Evolutionary conservation across 306 rosid species (phyloP), one percentile per base, ranked within the genome.

Genomic region (Crataegus laevigata): DNA sequence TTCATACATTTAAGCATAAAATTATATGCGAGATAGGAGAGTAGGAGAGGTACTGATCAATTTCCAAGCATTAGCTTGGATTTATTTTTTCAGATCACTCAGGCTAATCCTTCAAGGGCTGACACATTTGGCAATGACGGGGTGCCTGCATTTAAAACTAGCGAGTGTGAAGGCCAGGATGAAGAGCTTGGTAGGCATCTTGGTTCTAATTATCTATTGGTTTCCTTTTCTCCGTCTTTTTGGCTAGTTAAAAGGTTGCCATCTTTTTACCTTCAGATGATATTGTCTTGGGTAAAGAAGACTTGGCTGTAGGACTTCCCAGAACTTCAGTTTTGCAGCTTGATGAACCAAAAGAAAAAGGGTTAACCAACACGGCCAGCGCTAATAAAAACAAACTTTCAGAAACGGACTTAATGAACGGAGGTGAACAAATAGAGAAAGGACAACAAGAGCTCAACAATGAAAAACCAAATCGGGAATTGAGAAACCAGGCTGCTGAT

Each of bases 261-360:
- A 29, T 34, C 17, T 60, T 59, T 62, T 29, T 24, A 72, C 15
- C 28, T 13, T 68, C 84, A 84, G 94, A 77, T 75, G 94, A 81
- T 75, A 71, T 63, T 82, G 77, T 75, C 75, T 79, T 82, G 82
- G 90, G 89, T 70, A 82, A 83, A 80, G 88, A 83, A 80, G 88
- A 86, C 82, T 77, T 82, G 83, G 79, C 78, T 38, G 71, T 79
- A 54, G 88, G 85, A 70, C 79, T 84, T 63, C 82, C 84, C 50
- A 55, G 69, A 54, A 40, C 17, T 43, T 76, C 74, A 25, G 30
- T 30, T 50, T 60, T 68, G 75, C 77, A 68, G 74, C 34, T 77
- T 42, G 73, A 34, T 28, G 78, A 68, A 66, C 75, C 43, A 40
- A 12, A 57, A 8, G 77, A 72, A 54, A 28, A 75, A 11, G 75